Percentiles rank a stretch among this genome's conserved stretches.
Conservation (phyloP, 2,329 filamentous ascomycete genomes). For the Sclerotinia sclerotiorum region DNA sequence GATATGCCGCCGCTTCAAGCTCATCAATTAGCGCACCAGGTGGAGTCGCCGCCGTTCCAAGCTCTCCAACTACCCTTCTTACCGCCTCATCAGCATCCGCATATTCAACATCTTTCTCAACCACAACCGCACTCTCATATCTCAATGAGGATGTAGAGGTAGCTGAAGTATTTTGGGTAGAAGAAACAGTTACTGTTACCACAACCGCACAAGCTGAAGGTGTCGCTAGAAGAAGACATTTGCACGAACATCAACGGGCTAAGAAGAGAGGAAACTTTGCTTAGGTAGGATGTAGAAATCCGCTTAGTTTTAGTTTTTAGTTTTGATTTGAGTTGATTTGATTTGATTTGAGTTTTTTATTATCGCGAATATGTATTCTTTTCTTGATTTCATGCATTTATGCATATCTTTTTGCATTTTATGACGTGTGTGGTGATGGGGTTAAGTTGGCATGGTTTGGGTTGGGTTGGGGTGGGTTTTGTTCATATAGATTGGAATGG, state of each 20-base stretch:
- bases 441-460: too few species aligned
- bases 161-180: slow-evolving; percentile 57
- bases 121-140: slow-evolving; percentile 41
- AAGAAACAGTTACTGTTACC: slow-evolving; percentile 47
- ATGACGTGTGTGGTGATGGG: not conserved
- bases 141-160: slow-evolving; percentile 44
- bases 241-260: slow-evolving; percentile 16
- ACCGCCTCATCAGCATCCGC: slow-evolving; percentile 34
- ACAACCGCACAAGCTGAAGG: not conserved
- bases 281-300: not conserved
- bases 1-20: slow-evolving; percentile 28
- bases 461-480: not conserved
- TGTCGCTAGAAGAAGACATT: slow-evolving; percentile 18
- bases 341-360: not conserved
- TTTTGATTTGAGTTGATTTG: too few species aligned
- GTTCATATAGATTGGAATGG: not conserved
- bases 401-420: slow-evolving; percentile 3
- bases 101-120: slow-evolving; percentile 55
- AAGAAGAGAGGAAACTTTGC: slow-evolving; percentile 14
- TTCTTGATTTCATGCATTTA: not conserved
- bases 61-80: slow-evolving; percentile 29
- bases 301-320: not conserved
- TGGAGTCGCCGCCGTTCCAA: slow-evolving; percentile 27
- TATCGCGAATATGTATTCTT: not conserved
- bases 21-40: slow-evolving; percentile 9